Conservation (phyloP, 495 filamentous ascomycete genomes). For the Cryomyces antarcticus region DNA sequence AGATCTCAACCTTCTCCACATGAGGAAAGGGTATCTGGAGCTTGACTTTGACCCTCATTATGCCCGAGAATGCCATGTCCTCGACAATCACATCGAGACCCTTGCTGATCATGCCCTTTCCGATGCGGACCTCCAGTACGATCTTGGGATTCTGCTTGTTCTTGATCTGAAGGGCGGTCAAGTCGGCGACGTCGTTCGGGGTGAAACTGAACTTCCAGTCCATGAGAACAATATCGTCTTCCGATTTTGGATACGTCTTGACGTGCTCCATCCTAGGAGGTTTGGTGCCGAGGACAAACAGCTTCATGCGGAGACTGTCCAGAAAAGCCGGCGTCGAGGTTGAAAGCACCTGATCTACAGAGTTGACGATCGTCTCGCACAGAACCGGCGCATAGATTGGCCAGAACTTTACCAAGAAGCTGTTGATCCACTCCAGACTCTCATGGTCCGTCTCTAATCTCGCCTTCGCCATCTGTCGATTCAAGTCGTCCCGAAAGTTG, state of each 20-base stretch:
- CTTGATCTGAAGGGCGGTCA: conserved; percentile 76
- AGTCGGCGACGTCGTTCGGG: conserved; percentile 76
- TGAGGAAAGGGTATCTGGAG: conserved; percentile 91
- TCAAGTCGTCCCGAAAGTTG: conserved; percentile 89
- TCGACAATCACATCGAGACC: conserved; percentile 95
- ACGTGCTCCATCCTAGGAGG: conserved; percentile 92
- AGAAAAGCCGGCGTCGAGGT: conserved; percentile 78
- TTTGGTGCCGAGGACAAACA: conserved; percentile 82
- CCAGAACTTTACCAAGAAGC: conserved; percentile 97
- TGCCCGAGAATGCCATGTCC: conserved; percentile 82
- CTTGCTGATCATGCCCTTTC: conserved; percentile 88
- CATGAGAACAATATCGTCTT: conserved; percentile 92
- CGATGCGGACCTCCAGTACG: conserved; percentile 77
- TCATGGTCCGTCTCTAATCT: conserved; percentile 83
- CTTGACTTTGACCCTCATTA: conserved; percentile 95
- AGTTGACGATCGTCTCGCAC: conserved; percentile 73
- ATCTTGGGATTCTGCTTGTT: conserved; percentile 95
- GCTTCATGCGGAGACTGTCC: conserved; percentile 78
- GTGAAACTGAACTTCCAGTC: conserved; percentile 99
- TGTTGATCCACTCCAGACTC: conserved; percentile 97
- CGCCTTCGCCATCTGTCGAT: conserved; percentile 77
- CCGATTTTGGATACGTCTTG: conserved; percentile 90
- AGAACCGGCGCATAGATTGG: conserved; percentile 92
- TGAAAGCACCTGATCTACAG: conserved; percentile 88
- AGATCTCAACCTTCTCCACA: conserved; percentile 79